These are phyloP conservation scores for Umbelopsis sp. DNA, from an alignment of 192 early-diverging fungal genomes.

Conservation along the genomic window DNA sequence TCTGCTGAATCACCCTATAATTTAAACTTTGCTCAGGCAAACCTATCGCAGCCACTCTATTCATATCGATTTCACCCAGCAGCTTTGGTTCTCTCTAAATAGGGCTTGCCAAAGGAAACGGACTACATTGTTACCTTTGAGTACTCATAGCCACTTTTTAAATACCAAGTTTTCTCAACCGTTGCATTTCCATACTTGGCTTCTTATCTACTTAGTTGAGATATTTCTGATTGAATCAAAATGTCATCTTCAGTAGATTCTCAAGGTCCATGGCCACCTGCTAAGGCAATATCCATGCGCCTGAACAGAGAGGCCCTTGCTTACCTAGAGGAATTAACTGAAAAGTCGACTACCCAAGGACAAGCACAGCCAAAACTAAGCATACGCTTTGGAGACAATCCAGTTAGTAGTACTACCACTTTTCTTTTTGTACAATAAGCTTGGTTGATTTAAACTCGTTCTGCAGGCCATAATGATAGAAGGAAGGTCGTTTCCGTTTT, in stretches of 20 bases:
- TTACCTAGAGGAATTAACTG: constrained; percentile 12
- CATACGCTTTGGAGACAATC: constrained; percentile 10
- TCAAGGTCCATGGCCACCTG: not conserved
- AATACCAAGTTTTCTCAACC: no score
- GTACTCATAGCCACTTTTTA: no score
- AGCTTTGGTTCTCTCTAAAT: not conserved
- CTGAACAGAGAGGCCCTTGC: constrained; percentile 7
- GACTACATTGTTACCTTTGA: no score
- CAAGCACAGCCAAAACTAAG: constrained; percentile 17
- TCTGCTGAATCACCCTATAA: not conserved
- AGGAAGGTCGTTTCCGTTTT: constrained; percentile 5
- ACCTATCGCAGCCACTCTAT: constrained; percentile 4
- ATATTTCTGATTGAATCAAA: not conserved
- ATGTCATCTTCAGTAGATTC: not conserved
- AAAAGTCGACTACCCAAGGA: not conserved
- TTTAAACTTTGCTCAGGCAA: constrained; percentile 10
- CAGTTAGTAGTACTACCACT: not conserved
- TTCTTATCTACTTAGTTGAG: no score
- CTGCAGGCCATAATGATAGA: constrained; percentile 8
- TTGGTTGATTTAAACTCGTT: not conserved
- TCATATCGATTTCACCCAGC: not conserved
- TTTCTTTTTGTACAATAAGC: not conserved
- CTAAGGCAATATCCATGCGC: constrained; percentile 17
- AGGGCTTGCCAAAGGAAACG: no score
- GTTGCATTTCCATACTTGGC: no score